Evolutionary conservation across 2,329 filamentous ascomycete species (phyloP).

Genomic region (Neoscytalidium dimidiatum): DNA sequence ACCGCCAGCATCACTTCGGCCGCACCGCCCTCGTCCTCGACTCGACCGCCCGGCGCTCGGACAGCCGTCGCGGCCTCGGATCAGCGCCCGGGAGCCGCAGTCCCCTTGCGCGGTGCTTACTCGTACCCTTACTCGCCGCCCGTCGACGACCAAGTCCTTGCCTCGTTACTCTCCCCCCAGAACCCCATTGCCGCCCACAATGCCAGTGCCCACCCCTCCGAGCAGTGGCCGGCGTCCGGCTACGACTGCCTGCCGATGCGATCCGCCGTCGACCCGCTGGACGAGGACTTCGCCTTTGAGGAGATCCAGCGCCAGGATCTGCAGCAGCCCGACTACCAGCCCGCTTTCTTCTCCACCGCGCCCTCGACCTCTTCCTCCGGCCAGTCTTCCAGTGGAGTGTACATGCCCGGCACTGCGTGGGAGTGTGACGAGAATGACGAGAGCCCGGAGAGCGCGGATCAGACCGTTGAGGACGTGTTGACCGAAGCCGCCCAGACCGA

Average conservation of each 20-base stretch:
- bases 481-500: constrained; percentile 20
- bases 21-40: neutral
- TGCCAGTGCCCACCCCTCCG: neutral
- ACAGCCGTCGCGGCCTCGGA: neutral
- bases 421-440: constrained; percentile 25
- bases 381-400: neutral
- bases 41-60: neutral
- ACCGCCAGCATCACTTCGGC: neutral
- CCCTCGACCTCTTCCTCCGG: neutral
- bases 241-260: constrained; percentile 5
- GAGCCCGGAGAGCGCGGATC: constrained; percentile 22
- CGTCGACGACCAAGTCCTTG: constrained; percentile 4
- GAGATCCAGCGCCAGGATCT: neutral
- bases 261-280: neutral
- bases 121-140: constrained; percentile 12
- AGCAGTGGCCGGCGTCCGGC: neutral
- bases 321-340: neutral
- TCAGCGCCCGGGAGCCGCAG: neutral
- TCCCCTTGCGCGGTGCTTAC: neutral
- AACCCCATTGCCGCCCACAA: neutral
- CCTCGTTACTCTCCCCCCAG: neutral
- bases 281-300: constrained; percentile 9
- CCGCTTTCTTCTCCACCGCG: neutral
- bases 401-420: neutral
- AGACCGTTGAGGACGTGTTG: neutral